phyloP scores from a whole-genome alignment of 2,329 filamentous ascomycete genomes.

The Arthrobotrys musiformis region DNA sequence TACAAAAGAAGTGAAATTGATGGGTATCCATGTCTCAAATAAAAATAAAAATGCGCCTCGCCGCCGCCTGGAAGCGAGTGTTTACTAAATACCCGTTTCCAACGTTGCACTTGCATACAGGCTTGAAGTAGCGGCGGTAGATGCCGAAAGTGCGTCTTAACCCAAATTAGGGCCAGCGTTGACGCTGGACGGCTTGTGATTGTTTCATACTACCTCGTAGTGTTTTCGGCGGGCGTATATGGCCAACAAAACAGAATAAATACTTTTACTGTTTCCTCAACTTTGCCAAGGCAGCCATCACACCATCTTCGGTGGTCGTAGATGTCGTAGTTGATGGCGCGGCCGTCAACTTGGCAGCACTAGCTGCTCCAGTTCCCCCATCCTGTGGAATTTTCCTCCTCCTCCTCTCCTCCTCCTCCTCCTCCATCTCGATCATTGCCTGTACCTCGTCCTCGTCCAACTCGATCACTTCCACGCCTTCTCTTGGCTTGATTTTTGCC shows the following conservation, averaged over 20 bases:
- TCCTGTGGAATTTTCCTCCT: conserved; percentile 58
- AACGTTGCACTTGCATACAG: background rate
- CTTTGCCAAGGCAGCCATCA: conserved; percentile 72
- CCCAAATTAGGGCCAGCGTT: no score
- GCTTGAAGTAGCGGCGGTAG: background rate
- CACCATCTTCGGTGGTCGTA: conserved; percentile 62
- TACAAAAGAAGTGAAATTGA: background rate
- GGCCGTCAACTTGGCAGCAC: conserved; percentile 56
- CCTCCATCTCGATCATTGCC: conserved; percentile 56
- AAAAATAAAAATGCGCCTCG: background rate
- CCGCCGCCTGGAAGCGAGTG: background rate
- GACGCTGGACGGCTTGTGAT: no score
- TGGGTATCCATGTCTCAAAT: background rate
- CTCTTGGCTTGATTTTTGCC: conserved; percentile 14
- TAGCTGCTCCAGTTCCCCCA: conserved; percentile 56
- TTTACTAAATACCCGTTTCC: background rate
- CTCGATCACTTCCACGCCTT: conserved; percentile 37
- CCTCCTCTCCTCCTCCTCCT: conserved; percentile 60
- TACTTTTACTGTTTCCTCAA: conserved; percentile 65
- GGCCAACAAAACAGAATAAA: background rate
- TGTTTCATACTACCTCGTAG: no score
- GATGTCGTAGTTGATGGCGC: conserved; percentile 49
- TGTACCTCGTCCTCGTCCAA: conserved; percentile 58
- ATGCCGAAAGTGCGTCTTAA: background rate
- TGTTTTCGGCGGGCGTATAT: no score